Evolutionary conservation across 345 rosid species (phyloP), one percentile per base, ranked within the genome.

Genomic region (Eutrema heterophyllum): DNA sequence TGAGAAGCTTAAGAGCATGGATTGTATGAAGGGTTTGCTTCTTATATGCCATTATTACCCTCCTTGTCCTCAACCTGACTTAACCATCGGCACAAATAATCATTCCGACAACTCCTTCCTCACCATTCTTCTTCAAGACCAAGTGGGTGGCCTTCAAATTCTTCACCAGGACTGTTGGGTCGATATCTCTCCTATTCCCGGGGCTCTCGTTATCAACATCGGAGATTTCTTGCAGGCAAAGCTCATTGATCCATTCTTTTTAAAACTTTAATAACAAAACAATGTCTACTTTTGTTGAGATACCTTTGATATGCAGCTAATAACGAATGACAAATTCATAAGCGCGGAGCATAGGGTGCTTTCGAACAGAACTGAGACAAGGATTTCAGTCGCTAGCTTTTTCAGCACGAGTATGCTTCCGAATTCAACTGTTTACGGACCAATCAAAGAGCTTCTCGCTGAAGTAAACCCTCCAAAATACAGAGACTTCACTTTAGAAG

Each of bases 131-230:
- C 80, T 76, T 14, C 87, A 86, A 56, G 89, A 86, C 66, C 64
- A 79, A 13, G 65, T 82, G 0, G 89, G 89, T 16, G 89, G 89
- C 26, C 83, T 85, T 49, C 84, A 83, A 32, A 41, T 83, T 53
- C 84, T 76, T 56, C 79, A 82, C 45, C 61, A 76, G n/a, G 70
- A 79, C 43, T 68, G 71, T 2, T 79, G 84, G 84, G 64, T 79
- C 8, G 75, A 84, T 64, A 81, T 80, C 7, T 10, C 41, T 0
- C 85, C 80, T 49, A 1, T 62, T 9, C 78, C 72, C 0, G 83
- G 83, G 12, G 80, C 83, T 5, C 81, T 81, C 7, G 45, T 82
- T 16, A 49, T 82, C 60, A 76, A 80, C 62, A 16, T 82, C 0
- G 88, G 88, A 15, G 84, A 82, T 68, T 48, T 74, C 56, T 53